Base-by-base conservation (phyloP, 2,329 filamentous ascomycete genomes). In the Apiospora malaysiana region DNA sequence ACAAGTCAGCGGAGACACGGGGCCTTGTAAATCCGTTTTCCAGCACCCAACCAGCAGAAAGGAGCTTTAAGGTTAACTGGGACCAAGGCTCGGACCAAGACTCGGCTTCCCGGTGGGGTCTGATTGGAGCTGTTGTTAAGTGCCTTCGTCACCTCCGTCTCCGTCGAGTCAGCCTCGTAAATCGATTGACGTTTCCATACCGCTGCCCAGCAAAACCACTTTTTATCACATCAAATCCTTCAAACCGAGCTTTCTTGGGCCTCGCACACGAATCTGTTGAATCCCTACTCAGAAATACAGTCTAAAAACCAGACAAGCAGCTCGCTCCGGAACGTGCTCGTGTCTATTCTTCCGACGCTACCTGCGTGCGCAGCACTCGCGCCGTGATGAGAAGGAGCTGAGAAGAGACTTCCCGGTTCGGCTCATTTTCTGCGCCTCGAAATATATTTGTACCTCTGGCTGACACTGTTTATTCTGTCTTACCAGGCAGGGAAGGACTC, bases 391-490 rank as follows among this genome's bases (percentile, higher is more conserved):
- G 74, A 74, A 74, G 56, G 56, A 40, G 75, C 73, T 77, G 73
- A 78, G 71, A 73, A 79, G 72, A 76, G 74, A 74, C 73, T 78
- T 80, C 74, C 78, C 77, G 79, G 78, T 80, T 80, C 78, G 79
- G 73, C 76, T 77, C 78, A 78, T 78, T 78, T 76, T 76, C 75
- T 77, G 76, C 75, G 74, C 75, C 74, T 76, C 69, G 70, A 73
- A 66, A 72, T 72, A n/a, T 72, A 72, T 47, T 69, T 71, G 74
- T 72, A 73, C 63, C 69, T 76, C 69, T 74, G 71, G 75, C 79
- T 80, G 73, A 80, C 79, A 76, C 74, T 70, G 67, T 72, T 68
- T 73, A 67, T 68, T 56, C 74, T 72, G 59, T 40, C 72, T 68
- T 25, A 69, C 69, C 77, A 78, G 77, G 75, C 73, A 74, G 72